Base-by-base conservation (phyloP, 2,329 filamentous ascomycete species). In the Pseudovirgaria hyperparasitica region DNA sequence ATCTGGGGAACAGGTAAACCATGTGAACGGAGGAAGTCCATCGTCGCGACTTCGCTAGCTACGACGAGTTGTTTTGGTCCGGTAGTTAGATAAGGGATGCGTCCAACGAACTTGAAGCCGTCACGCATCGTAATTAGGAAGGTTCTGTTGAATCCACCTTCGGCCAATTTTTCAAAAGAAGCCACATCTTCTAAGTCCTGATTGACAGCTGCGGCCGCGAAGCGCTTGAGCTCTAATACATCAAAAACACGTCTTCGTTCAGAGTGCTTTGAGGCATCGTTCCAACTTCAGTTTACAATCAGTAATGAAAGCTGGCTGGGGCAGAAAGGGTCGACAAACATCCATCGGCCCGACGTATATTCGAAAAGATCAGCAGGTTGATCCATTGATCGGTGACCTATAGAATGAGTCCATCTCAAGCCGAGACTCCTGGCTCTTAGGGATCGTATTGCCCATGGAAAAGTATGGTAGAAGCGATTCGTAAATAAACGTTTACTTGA, bases 21-120 rank as follows among this genome's bases (percentile, higher is more conserved):
- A 28, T 54, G 33, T 2, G 35, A 37, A 13, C 35, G 41, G 14
- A 58, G 39, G 27, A 50, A 43, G 6, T 45, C 40, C 16, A 57
- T 45, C 5, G 48, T 58, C 9, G 55, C 54, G 19, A 46, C 53
- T 31, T 58, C 50, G 37, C 53, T 57, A 19, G 50, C 51, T 5
- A 49, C 39, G 11, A 48, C 41, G 18, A 45, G 27, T 10, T 40
- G 34, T 16, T 36, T 39, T 12, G 41, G 45, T 27, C 39, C 31
- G 9, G 43, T 41, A 14, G 29, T 21, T 3, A 28, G 38, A 34
- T 46, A 47, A 22, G 42, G 42, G 13, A 48, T 34, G 9, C 40
- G 33, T 10, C 36, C 45, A 11, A 48, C 29, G 27, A 47, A 31
- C 24, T 39, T 32, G 23, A 41, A 38, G 19, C 44, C 44, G 24